Conservation (phyloP, 169 alveolate species). For the Babesia caballi region DNA sequence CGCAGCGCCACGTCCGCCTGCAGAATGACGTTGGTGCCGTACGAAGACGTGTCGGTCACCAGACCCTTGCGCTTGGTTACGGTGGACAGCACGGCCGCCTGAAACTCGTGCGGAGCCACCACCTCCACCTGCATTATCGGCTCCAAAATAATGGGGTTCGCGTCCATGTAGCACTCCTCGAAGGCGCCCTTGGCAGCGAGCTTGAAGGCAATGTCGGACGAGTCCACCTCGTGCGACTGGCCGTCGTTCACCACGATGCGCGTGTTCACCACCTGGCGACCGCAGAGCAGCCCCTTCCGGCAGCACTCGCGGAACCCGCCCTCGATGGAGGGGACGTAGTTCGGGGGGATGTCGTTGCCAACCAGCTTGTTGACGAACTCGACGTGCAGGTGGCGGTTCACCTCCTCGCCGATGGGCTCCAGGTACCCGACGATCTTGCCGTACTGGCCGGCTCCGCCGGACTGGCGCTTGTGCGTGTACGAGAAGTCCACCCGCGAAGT, state of each 20-base stretch:
- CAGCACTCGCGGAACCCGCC: conserved; percentile 90
- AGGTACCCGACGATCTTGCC: conserved; percentile 89
- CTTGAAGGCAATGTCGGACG: conserved; percentile 90
- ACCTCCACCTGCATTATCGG: conserved; percentile 93
- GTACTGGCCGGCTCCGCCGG: conserved; percentile 98
- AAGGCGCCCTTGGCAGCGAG: conserved; percentile 89
- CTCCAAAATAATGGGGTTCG: conserved; percentile 85
- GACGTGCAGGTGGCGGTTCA: conserved; percentile 63
- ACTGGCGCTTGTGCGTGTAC: conserved; percentile 91
- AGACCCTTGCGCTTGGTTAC: conserved; percentile 87
- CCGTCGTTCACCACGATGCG: conserved; percentile 88
- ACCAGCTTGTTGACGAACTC: conserved; percentile 72
- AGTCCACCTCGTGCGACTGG: conserved; percentile 91
- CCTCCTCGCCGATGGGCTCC: conserved; percentile 84
- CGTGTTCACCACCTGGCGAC: conserved; percentile 89
- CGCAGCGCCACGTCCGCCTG: conserved; percentile 91
- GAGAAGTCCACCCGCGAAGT: conserved; percentile 81
- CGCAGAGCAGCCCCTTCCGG: conserved; percentile 87
- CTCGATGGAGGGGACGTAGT: conserved; percentile 90
- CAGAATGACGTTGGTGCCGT: conserved; percentile 79
- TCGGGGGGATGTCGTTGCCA: conserved; percentile 91
- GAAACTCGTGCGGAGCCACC: conserved; percentile 82
- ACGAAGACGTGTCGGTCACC: conserved; percentile 82
- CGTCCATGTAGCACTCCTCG: conserved; percentile 75
- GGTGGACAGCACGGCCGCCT: conserved; percentile 81